phyloP scores from a whole-genome alignment of 208 protist species.

The Trichomonas gallinae region DNA sequence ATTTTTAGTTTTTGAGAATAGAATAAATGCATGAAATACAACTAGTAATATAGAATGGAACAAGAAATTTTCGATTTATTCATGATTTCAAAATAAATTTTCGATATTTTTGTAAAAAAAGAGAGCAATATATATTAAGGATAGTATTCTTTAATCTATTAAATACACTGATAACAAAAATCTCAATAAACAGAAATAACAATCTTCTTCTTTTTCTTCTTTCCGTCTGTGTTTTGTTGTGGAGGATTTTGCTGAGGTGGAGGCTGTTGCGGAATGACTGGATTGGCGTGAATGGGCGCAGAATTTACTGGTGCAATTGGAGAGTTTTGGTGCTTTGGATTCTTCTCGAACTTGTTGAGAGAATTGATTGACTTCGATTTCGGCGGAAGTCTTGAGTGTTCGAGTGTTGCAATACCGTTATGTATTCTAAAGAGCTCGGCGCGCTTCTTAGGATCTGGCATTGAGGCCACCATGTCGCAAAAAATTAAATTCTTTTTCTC shows the following conservation, averaged over 20 bases:
- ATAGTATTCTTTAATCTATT: background rate
- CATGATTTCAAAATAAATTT: too few species aligned
- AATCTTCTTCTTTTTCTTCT: background rate
- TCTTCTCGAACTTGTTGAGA: background rate
- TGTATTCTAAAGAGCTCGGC: background rate
- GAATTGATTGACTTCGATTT: background rate
- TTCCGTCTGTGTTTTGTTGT: background rate
- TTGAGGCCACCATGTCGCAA: background rate
- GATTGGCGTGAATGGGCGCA: background rate
- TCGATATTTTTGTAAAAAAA: too few species aligned
- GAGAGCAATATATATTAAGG: background rate
- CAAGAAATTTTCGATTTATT: too few species aligned
- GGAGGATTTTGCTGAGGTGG: background rate
- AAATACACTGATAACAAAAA: background rate
- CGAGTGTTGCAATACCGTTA: background rate
- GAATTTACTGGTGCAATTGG: background rate
- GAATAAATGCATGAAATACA: too few species aligned
- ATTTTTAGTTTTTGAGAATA: too few species aligned
- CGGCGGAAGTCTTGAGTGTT: background rate
- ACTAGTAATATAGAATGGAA: too few species aligned
- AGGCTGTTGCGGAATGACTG: background rate
- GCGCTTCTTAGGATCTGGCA: background rate
- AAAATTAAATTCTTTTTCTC: background rate
- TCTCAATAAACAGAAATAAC: background rate
- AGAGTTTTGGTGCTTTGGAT: background rate